A percentile compares a stretch with the other conserved stretches of the same genome.
Conservation (phyloP, 495 filamentous ascomycete species). For the Penicillium desertorum region DNA sequence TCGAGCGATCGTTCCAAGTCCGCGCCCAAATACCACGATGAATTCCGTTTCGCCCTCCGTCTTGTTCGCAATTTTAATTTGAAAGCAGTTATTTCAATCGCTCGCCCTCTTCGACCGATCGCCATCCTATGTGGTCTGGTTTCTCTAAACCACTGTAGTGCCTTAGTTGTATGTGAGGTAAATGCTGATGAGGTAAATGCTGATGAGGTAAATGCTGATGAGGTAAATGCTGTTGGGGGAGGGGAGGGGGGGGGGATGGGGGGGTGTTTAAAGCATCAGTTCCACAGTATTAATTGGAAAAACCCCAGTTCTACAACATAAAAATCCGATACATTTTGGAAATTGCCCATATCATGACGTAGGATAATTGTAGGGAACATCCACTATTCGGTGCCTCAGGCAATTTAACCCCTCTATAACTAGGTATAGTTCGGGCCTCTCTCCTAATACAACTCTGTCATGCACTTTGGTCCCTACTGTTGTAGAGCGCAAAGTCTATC, state of each 20-base stretch:
- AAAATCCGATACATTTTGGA: not conserved
- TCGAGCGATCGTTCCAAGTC: constrained; percentile 39
- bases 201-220: too few species aligned
- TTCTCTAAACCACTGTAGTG: constrained; percentile 18
- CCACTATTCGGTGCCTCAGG: too few species aligned
- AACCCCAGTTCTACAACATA: too few species aligned
- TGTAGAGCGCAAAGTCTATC: too few species aligned
- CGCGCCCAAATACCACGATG: constrained; percentile 37
- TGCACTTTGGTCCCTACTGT: too few species aligned
- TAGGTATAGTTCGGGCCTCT: too few species aligned
- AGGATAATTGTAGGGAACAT: not conserved
- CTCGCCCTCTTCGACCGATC: constrained; percentile 34
- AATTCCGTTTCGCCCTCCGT: constrained; percentile 37
- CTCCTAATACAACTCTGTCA: too few species aligned
- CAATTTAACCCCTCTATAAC: too few species aligned
- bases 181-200: too few species aligned
- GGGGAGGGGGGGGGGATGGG: too few species aligned
- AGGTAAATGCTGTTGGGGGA: too few species aligned
- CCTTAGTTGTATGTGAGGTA: constrained; percentile 5
- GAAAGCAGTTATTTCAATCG: constrained; percentile 31
- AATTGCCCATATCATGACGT: not conserved
- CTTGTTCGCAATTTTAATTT: constrained; percentile 41
- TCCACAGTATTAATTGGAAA: not conserved
- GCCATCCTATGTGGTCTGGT: constrained; percentile 15
- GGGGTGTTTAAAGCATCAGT: not conserved